Base-by-base conservation (phyloP, 2,329 filamentous ascomycete species). In the Lasiodiplodia hormozganensis region DNA sequence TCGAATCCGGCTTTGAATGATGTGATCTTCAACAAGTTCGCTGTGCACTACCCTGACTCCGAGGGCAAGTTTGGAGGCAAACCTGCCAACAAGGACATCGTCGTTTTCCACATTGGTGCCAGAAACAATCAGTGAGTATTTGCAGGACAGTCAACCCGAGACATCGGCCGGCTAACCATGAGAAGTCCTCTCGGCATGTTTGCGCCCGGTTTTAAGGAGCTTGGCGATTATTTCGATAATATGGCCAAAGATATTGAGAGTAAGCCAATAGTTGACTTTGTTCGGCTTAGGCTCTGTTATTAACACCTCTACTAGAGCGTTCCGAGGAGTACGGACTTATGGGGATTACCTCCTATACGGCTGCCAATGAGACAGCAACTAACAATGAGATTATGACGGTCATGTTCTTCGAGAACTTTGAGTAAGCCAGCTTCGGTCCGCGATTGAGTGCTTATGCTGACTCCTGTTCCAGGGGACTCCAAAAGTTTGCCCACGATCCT, bases 391-490 rank as follows among this genome's bases (percentile, higher is more conserved):
- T 76, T 23, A 70, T 85, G 69, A 72, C 73, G 2, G 78, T 85
- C 40, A 82, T 81, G 72, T 88, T 87, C 79, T 89, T 88, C 76
- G 78, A 80, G 43, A 78, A 80, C 67, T 68, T 84, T 18, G 84
- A 84, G 51, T 65, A 54, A 8, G 62, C 34, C 7, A 14, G 23
- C 18, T 2, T 12, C 11, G 16, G 16, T 12, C 3, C 51, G 28
- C 23, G 7, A 25, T 18, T 18, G 3, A 12, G n/a, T 18, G 6
- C 12, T 3, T 14, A n/a, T 16, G 25, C 51, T 57, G 38, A 54
- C 11, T 2, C 16, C 12, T 2, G 10, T 16, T n/a, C 16, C 21
- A 65, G 62, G 21, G 81, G 81, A 16, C 73, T 89, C 18, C 82
- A 88, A 73, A 76, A 75, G 18, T 89, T 86, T 70, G 86, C 87